Base-by-base conservation (phyloP, 176 grass and related monocot genomes). In the Pontederia crassipes region DNA sequence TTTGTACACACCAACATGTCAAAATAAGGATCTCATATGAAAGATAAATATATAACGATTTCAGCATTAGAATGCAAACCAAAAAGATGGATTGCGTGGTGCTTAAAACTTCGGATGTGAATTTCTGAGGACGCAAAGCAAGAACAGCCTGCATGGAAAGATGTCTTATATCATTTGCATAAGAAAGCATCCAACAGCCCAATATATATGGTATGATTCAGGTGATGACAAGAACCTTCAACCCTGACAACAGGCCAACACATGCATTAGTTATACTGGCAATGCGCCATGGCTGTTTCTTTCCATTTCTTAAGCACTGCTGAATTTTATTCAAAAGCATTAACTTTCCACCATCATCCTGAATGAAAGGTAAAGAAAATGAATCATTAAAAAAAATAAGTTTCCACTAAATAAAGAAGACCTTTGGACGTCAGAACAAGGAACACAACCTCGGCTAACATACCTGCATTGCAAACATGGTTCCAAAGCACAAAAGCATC, bases 401-500 rank as follows among this genome's bases (percentile, higher is more conserved):
- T 64, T 67, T 78, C 57, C 0, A 64, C 18, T 35, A 49, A 74
- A 49, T 62, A 72, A 52, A 50, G 57, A 61, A 70, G 7, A 15
- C 45, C 52, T 80, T 67, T 55, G 52, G 57, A 59, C 73, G 12
- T 11, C 46, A 62, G 45, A 54, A 61, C 49, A 17, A 58, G 49
- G 57, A 48, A 54, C 65, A 57, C 32, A 40, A 40, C 4, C 1
- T 40, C 8, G 20, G 12, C 15, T n/a, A 24, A 66, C 46, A 54
- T 58, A 95, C 91, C 91, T 97, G 92, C 67, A 70, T 85, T 77
- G 92, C 83, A 78, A 90, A 88, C 66, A 96, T 82, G 55, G 80
- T 87, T 65, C 91, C 91, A 79, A 85, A 95, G 76, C 83, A 87
- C 16, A 84, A 75, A 65, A 95, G 91, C 86, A 90, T 90, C 77